A percentile compares a stretch with the other conserved stretches of the same genome.
These are phyloP conservation scores for Zasmidium citrigriseum DNA, from an alignment of 2,329 filamentous ascomycete genomes.

Conservation along the genomic window DNA sequence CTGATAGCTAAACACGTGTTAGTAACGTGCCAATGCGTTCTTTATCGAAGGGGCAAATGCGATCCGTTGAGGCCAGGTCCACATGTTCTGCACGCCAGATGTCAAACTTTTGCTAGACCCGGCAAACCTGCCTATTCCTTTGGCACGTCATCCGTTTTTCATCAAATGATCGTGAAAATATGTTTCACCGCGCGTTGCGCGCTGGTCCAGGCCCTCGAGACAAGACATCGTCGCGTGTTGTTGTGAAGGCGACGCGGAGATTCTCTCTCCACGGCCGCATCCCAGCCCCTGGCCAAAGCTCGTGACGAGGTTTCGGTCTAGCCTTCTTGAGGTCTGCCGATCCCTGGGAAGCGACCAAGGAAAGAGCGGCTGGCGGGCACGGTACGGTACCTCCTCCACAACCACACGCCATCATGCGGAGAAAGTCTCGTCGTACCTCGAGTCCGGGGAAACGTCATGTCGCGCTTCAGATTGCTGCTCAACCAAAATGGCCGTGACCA, in stretches of 20 bases:
- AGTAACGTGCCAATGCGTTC: background rate
- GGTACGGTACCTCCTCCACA: background rate
- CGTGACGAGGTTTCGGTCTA: background rate
- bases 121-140: no score
- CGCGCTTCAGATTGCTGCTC: background rate
- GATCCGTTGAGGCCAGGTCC: no score
- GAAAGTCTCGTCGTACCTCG: background rate
- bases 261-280: no score
- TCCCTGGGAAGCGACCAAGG: background rate
- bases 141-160: no score
- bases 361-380: background rate
- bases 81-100: no score
- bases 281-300: background rate
- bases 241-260: background rate
- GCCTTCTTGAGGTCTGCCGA: background rate
- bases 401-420: background rate
- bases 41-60: no score
- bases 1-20: background rate
- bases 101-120: no score
- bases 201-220: no score
- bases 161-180: no score
- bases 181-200: no score
- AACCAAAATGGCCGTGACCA: conserved; percentile 16
- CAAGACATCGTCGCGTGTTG: background rate
- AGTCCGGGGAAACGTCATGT: background rate